Percentiles rank a stretch among this genome's conserved stretches.
Conservation (phyloP, 2,329 filamentous ascomycete genomes). For the Exophiala sp. region DNA sequence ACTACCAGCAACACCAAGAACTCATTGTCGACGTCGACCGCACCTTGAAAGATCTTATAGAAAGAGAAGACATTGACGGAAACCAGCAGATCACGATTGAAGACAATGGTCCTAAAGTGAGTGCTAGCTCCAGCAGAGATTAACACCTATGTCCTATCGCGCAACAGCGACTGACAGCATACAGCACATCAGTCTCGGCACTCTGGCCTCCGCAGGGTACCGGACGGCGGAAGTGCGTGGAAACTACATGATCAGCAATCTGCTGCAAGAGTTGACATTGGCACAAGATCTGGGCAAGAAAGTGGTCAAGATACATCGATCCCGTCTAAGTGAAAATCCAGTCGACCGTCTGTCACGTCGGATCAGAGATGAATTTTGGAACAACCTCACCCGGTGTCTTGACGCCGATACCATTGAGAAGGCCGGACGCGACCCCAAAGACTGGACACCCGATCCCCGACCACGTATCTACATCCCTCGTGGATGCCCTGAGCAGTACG, state of each 20-base stretch:
- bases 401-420: slow-evolving; percentile 74
- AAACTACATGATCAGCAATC: slow-evolving; percentile 95
- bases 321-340: slow-evolving; percentile 88
- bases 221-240: slow-evolving; percentile 87
- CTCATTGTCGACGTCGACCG: slow-evolving; percentile 83
- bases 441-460: slow-evolving; percentile 84
- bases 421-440: slow-evolving; percentile 85
- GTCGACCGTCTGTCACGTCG: slow-evolving; percentile 80
- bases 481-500: slow-evolving; percentile 78
- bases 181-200: slow-evolving; percentile 76
- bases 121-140: slow-evolving; percentile 1
- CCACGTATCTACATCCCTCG: slow-evolving; percentile 86
- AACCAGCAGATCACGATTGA: slow-evolving; percentile 99
- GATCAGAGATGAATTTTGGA: slow-evolving; percentile 89
- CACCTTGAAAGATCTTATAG: slow-evolving; percentile 70
- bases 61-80: slow-evolving; percentile 84
- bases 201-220: slow-evolving; percentile 76
- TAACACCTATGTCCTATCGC: no score
- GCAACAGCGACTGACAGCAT: slow-evolving; percentile 7
- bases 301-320: slow-evolving; percentile 85
- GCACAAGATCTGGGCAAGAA: slow-evolving; percentile 86
- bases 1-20: slow-evolving; percentile 61
- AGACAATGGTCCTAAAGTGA: slow-evolving; percentile 83
- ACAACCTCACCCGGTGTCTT: slow-evolving; percentile 79
- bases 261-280: slow-evolving; percentile 87